phyloP scores from a whole-genome alignment of 345 rosid species.

The Litchi chinensis region DNA sequence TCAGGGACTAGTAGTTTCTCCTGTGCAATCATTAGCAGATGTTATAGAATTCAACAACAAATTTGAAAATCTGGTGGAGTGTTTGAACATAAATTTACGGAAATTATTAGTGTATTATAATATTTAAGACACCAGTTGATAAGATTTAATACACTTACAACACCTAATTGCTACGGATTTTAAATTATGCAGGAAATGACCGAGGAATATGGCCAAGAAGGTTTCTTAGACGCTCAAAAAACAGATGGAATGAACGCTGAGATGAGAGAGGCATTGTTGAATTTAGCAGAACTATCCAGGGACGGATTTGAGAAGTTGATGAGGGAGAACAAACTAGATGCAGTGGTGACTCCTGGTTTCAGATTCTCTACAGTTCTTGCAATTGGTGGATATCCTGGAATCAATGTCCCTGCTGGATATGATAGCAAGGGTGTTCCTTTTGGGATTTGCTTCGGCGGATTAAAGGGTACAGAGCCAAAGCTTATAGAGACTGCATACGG shows the following conservation, averaged over 20 bases:
- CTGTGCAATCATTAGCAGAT: slow-evolving; percentile 39
- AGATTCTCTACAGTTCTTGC: slow-evolving; percentile 26
- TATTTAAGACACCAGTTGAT: too few species aligned
- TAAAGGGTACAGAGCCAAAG: slow-evolving; percentile 40
- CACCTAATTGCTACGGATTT: background rate
- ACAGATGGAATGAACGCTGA: background rate
- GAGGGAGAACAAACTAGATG: slow-evolving; percentile 39
- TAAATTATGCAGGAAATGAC: slow-evolving; percentile 34
- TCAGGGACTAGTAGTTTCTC: slow-evolving; percentile 32
- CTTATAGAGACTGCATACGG: slow-evolving; percentile 45
- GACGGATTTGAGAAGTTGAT: slow-evolving; percentile 39
- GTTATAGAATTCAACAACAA: slow-evolving; percentile 22
- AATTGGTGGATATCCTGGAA: slow-evolving; percentile 45
- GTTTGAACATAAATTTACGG: background rate
- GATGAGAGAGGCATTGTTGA: slow-evolving; percentile 26
- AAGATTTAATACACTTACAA: too few species aligned
- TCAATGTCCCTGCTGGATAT: slow-evolving; percentile 49
- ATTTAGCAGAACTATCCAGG: slow-evolving; percentile 13
- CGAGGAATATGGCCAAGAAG: slow-evolving; percentile 31
- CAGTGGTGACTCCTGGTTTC: slow-evolving; percentile 27
- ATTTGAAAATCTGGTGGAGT: background rate
- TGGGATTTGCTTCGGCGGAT: slow-evolving; percentile 46
- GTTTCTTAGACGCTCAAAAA: background rate
- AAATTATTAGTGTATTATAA: background rate
- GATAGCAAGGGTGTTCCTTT: slow-evolving; percentile 30